Conservation (phyloP, 2,329 filamentous ascomycete species). For the Xylariaceae sp. region DNA sequence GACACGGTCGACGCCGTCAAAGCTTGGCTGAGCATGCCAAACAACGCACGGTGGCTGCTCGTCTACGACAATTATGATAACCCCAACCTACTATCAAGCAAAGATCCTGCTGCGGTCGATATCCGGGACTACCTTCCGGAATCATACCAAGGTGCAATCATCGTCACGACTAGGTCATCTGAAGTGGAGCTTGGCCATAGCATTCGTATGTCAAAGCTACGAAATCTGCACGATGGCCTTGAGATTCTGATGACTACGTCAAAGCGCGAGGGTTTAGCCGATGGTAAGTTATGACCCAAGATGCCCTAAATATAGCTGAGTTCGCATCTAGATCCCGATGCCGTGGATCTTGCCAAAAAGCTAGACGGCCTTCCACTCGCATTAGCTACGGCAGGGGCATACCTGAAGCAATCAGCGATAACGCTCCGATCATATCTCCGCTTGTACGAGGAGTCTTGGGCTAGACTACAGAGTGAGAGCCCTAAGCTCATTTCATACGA, state of each 20-base stretch:
- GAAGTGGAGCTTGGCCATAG: slow-evolving; percentile 31
- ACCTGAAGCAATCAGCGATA: slow-evolving; percentile 5
- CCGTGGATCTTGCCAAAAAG: not conserved
- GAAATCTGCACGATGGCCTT: slow-evolving; percentile 29
- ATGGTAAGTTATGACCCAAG: not conserved
- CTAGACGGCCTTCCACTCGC: slow-evolving; percentile 11
- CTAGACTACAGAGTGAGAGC: not conserved
- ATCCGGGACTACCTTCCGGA: slow-evolving; percentile 30
- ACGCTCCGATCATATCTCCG: slow-evolving; percentile 6
- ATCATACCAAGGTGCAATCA: slow-evolving; percentile 38
- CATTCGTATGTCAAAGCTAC: slow-evolving; percentile 34
- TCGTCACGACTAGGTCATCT: slow-evolving; percentile 39
- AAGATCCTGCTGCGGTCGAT: slow-evolving; percentile 10
- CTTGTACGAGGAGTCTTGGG: slow-evolving; percentile 9
- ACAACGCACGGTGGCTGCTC: slow-evolving; percentile 38
- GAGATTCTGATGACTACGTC: slow-evolving; percentile 33
- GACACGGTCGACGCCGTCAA: slow-evolving; percentile 28
- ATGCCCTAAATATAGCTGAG: not conserved
- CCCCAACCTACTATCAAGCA: slow-evolving; percentile 22
- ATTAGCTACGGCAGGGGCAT: slow-evolving; percentile 10
- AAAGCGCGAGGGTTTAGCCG: slow-evolving; percentile 14
- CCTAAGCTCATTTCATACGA: slow-evolving; percentile 7
- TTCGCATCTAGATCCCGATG: slow-evolving; percentile 1
- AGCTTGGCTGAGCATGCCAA: slow-evolving; percentile 33
- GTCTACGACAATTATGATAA: slow-evolving; percentile 42